A percentile compares a stretch with the other conserved stretches of the same genome.
These are phyloP conservation scores for Kodamaea suecica DNA, from an alignment of 1,139 yeast species.

Conservation along the genomic window DNA sequence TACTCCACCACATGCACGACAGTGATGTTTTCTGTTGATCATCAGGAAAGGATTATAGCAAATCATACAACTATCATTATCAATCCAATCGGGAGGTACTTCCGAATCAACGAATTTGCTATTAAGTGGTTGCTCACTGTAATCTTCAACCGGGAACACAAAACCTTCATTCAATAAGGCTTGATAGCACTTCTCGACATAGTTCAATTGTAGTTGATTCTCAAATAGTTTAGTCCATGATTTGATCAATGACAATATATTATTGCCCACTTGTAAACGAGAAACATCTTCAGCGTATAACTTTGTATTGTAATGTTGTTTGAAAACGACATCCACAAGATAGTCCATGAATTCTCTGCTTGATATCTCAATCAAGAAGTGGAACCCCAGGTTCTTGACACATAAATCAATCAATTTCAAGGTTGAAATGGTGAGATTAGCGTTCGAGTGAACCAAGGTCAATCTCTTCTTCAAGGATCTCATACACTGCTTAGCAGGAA, in stretches of 20 bases:
- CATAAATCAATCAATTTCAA: slow-evolving; percentile 80
- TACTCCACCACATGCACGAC: slow-evolving; percentile 96
- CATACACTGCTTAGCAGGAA: slow-evolving; percentile 85
- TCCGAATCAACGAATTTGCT: slow-evolving; percentile 73
- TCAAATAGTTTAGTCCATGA: slow-evolving; percentile 77
- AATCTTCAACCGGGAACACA: slow-evolving; percentile 59
- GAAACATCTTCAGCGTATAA: slow-evolving; percentile 35
- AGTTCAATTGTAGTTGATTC: slow-evolving; percentile 62
- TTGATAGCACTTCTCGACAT: slow-evolving; percentile 61
- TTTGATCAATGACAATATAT: slow-evolving; percentile 64
- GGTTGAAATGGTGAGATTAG: slow-evolving; percentile 72
- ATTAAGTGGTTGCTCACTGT: slow-evolving; percentile 30
- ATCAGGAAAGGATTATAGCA: slow-evolving; percentile 79
- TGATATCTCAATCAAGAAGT: slow-evolving; percentile 75
- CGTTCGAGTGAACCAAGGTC: slow-evolving; percentile 57
- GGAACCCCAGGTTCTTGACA: slow-evolving; percentile 90
- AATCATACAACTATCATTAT: slow-evolving; percentile 92
- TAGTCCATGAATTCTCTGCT: slow-evolving; percentile 86
- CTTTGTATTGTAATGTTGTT: slow-evolving; percentile 35
- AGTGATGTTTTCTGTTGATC: slow-evolving; percentile 90
- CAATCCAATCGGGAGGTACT: slow-evolving; percentile 98
- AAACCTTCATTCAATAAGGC: slow-evolving; percentile 62
- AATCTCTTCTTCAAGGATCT: slow-evolving; percentile 73
- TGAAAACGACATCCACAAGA: slow-evolving; percentile 44
- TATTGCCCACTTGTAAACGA: slow-evolving; percentile 55